A percentile compares a stretch with the other conserved stretches of the same genome.
Conservation (phyloP, 352 stramenopile genomes). For the Globisporangium viniferum region DNA sequence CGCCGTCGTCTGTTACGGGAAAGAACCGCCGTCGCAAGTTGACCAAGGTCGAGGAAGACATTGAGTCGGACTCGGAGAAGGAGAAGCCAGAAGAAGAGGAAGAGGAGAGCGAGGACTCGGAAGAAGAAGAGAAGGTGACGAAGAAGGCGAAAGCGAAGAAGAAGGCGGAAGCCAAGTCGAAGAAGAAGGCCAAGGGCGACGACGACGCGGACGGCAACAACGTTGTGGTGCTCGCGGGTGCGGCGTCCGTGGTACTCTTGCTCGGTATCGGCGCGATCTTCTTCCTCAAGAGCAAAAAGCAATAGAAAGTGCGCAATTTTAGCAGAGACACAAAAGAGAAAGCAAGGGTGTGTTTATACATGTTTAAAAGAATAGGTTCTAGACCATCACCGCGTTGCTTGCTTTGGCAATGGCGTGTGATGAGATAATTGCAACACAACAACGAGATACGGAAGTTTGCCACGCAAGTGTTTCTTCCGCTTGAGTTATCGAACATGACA, state of each 20-base stretch:
- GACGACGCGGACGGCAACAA: conserved; percentile 16
- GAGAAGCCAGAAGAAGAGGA: conserved; percentile 30
- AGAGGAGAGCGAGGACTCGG: conserved; percentile 23
- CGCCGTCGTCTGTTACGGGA: conserved; percentile 25
- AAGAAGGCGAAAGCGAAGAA: conserved; percentile 52
- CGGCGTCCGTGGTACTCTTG: conserved; percentile 40
- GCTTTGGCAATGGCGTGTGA: background rate
- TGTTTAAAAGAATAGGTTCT: background rate
- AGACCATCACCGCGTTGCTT: background rate
- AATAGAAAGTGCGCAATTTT: conserved; percentile 15
- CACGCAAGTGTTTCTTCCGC: too few species aligned
- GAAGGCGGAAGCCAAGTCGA: conserved; percentile 31
- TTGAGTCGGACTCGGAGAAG: conserved; percentile 36
- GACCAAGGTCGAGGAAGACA: conserved; percentile 81
- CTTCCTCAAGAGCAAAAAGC: conserved; percentile 61
- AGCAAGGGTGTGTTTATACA: conserved; percentile 2
- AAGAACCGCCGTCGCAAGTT: conserved; percentile 48
- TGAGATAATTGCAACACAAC: background rate
- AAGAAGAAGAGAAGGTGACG: conserved; percentile 41
- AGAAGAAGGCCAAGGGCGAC: conserved; percentile 18
- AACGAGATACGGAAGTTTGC: too few species aligned
- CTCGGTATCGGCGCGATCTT: conserved; percentile 49
- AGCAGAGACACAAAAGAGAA: background rate
- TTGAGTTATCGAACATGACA: too few species aligned
- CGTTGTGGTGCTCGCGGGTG: conserved; percentile 30